Evolutionary conservation across 1,139 yeast species (phyloP).

Genomic region (Blastobotrys capitulatus): DNA sequence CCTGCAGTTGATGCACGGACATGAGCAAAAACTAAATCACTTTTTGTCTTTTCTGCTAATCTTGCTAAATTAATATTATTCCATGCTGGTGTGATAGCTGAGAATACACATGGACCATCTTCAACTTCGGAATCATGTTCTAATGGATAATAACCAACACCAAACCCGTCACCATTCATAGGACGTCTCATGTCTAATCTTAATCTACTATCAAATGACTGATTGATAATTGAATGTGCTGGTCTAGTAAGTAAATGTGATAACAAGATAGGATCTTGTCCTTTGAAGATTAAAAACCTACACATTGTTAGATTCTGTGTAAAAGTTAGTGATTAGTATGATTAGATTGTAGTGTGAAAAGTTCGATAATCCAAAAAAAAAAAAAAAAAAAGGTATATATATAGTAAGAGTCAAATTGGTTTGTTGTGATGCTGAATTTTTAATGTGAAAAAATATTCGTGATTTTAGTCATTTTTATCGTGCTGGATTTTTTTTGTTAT

Average conservation of each 20-base stretch:
- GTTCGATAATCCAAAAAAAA: too few relatives aligned
- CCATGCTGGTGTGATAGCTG: conserved; percentile 94
- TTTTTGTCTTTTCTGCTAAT: conserved; percentile 79
- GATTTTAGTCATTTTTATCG: too few relatives aligned
- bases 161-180: conserved; percentile 97
- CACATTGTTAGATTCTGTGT: conserved; percentile 51
- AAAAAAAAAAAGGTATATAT: too few relatives aligned
- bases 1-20: conserved; percentile 97
- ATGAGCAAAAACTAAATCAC: conserved; percentile 84
- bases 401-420: too few relatives aligned
- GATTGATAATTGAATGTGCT: conserved; percentile 95
- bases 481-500: too few relatives aligned
- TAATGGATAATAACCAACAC: conserved; percentile 80
- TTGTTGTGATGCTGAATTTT: too few relatives aligned
- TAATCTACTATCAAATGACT: conserved; percentile 84
- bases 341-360: too few relatives aligned
- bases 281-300: conserved; percentile 53
- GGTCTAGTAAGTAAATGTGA: conserved; percentile 89
- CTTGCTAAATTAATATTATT: conserved; percentile 85
- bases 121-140: conserved; percentile 45
- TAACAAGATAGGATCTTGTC: conserved; percentile 69
- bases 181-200: conserved; percentile 85
- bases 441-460: too few relatives aligned
- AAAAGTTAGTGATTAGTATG: too few relatives aligned
- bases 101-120: conserved; percentile 73